These are phyloP conservation scores for Suillus decipiens DNA, from an alignment of 768 basidiomycete species.

Conservation along the genomic window DNA sequence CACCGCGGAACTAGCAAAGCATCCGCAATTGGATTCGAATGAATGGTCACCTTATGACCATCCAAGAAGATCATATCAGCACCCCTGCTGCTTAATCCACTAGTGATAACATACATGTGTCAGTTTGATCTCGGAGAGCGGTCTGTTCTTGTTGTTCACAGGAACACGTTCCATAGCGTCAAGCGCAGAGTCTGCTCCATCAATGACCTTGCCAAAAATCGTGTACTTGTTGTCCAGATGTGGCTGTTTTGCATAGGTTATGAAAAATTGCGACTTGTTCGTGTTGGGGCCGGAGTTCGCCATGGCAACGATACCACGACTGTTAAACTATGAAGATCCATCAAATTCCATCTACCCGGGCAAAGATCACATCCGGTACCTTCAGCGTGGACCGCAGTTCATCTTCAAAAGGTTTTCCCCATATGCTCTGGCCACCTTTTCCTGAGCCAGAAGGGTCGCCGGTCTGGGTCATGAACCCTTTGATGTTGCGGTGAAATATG, in stretches of 20 bases:
- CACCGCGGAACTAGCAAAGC: conserved; percentile 39
- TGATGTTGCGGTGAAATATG: conserved; percentile 94
- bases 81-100: not conserved
- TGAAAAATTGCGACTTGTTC: conserved; percentile 91
- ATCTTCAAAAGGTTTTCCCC: conserved; percentile 90
- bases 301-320: conserved; percentile 95
- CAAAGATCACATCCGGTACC: conserved; percentile 43
- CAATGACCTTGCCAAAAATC: conserved; percentile 97
- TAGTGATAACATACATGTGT: conserved; percentile 56
- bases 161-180: conserved; percentile 93
- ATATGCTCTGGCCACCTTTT: conserved; percentile 96
- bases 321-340: conserved; percentile 72
- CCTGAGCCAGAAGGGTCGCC: conserved; percentile 89
- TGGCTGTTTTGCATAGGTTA: conserved; percentile 89
- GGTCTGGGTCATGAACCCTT: conserved; percentile 94
- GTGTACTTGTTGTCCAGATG: conserved; percentile 95
- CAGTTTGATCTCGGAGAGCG: conserved; percentile 82
- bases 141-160: conserved; percentile 89
- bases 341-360: not conserved
- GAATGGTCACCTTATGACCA: conserved; percentile 70
- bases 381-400: conserved; percentile 94
- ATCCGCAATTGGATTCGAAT: conserved; percentile 95
- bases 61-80: conserved; percentile 12
- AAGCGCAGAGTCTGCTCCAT: conserved; percentile 91
- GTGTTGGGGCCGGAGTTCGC: conserved; percentile 94